Conservation (phyloP, 2,329 filamentous ascomycete genomes). For the Tolypocladium cylindrosporum region DNA sequence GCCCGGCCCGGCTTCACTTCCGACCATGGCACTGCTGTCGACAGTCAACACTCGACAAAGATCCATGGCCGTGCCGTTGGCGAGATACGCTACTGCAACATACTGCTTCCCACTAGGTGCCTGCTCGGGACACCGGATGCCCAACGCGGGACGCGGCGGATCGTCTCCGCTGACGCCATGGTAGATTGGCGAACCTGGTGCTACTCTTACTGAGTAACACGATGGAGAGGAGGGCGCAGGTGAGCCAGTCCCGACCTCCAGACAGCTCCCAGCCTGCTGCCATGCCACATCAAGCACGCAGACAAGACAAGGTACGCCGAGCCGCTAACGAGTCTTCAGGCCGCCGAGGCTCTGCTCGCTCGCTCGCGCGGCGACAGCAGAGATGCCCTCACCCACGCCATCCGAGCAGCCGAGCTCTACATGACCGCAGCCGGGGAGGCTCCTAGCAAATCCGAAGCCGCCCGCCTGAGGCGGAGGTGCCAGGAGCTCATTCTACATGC, state of each 20-base stretch:
- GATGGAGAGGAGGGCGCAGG: not conserved
- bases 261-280: not conserved
- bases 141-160: not conserved
- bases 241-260: not conserved
- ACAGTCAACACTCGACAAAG: not conserved
- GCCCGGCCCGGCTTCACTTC: not conserved
- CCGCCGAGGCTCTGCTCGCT: constrained; percentile 26
- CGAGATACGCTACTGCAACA: not conserved
- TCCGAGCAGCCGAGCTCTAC: constrained; percentile 69
- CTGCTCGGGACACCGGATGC: not conserved
- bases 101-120: not conserved
- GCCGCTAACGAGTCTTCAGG: constrained; percentile 13
- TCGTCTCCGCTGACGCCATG: not conserved
- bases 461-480: constrained; percentile 58
- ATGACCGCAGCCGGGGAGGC: constrained; percentile 64
- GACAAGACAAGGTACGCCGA: not conserved
- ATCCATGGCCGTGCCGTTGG: not conserved
- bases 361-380: constrained; percentile 19
- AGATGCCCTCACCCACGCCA: constrained; percentile 64
- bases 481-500: constrained; percentile 60
- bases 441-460: constrained; percentile 50
- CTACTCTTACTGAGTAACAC: not conserved
- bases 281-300: not conserved
- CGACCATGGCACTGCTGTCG: not conserved
- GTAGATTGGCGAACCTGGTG: not conserved